A percentile compares a stretch with the other conserved stretches of the same genome.
Evolutionary conservation across 2,329 filamentous ascomycete genomes (phyloP).

Genomic region (Trichoderma polysporum): DNA sequence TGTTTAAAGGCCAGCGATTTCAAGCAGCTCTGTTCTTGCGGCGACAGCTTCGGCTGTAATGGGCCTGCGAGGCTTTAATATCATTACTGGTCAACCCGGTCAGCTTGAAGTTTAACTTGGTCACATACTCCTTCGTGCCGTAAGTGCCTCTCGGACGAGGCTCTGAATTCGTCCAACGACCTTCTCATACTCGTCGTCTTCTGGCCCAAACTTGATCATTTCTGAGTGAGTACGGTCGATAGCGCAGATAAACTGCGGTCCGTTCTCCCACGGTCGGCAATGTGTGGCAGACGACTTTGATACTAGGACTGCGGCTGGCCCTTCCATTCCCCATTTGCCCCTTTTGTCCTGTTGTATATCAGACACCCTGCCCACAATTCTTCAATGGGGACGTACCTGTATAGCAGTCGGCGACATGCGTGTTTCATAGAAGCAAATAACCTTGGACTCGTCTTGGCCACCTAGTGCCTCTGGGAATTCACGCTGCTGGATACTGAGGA

Average conservation of each 20-base stretch:
- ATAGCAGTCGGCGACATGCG: background rate
- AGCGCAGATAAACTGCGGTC: background rate
- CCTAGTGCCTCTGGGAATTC: background rate
- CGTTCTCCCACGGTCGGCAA: background rate
- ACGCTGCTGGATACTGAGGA: background rate
- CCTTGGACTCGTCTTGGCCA: background rate
- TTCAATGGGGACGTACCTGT: background rate
- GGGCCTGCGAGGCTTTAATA: background rate
- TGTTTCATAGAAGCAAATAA: constrained; percentile 1
- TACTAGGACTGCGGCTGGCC: background rate
- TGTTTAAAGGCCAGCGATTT: constrained; percentile 34
- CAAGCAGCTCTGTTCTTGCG: constrained; percentile 26
- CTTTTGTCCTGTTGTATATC: background rate
- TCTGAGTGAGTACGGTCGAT: background rate
- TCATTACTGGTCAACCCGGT: background rate
- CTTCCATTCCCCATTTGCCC: background rate
- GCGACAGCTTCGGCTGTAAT: background rate
- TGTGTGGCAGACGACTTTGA: background rate
- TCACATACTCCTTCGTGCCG: background rate
- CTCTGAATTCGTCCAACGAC: background rate
- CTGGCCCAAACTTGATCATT: background rate
- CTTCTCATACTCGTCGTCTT: background rate
- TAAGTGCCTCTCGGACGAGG: background rate
- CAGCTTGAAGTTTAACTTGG: background rate
- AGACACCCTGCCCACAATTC: background rate